phyloP scores from a whole-genome alignment of 2,329 filamentous ascomycete species.

The Fusarium sp. region DNA sequence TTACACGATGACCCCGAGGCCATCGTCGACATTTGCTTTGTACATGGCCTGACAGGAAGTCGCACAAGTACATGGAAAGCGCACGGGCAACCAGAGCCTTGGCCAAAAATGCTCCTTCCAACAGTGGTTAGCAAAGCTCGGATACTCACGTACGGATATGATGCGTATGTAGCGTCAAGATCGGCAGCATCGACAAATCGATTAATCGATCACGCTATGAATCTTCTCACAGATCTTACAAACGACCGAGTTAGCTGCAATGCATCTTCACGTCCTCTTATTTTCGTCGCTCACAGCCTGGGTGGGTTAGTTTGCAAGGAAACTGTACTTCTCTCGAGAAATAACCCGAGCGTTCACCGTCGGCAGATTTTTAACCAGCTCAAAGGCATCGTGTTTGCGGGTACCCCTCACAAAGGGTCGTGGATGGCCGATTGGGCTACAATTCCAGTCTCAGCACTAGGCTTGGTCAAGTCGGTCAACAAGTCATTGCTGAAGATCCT shows the following conservation, averaged over 20 bases:
- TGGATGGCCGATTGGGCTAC: constrained; percentile 50
- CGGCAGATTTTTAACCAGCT: constrained; percentile 41
- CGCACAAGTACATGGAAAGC: constrained; percentile 53
- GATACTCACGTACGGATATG: constrained; percentile 56
- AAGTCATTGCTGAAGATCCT: constrained; percentile 44
- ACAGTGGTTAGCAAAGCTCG: constrained; percentile 46
- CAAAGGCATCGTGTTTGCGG: constrained; percentile 50
- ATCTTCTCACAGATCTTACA: constrained; percentile 45
- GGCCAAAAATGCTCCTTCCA: constrained; percentile 50
- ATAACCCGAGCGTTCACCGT: constrained; percentile 46
- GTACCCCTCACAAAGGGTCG: constrained; percentile 52
- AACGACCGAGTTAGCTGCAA: constrained; percentile 34
- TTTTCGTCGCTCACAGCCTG: constrained; percentile 53
- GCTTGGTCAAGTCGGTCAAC: constrained; percentile 48
- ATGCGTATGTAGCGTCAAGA: constrained; percentile 42
- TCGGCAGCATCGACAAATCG: constrained; percentile 39
- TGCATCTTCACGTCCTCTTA: constrained; percentile 40
- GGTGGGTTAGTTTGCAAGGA: constrained; percentile 55
- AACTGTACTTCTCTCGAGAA: constrained; percentile 48
- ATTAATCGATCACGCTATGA: constrained; percentile 46
- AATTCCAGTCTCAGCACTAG: constrained; percentile 44
- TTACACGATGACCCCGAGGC: constrained; percentile 15
- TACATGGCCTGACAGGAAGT: constrained; percentile 55
- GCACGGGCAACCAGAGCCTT: constrained; percentile 41
- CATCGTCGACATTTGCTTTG: constrained; percentile 47